phyloP scores from a whole-genome alignment of 768 basidiomycete genomes.

The Suillus discolor region DNA sequence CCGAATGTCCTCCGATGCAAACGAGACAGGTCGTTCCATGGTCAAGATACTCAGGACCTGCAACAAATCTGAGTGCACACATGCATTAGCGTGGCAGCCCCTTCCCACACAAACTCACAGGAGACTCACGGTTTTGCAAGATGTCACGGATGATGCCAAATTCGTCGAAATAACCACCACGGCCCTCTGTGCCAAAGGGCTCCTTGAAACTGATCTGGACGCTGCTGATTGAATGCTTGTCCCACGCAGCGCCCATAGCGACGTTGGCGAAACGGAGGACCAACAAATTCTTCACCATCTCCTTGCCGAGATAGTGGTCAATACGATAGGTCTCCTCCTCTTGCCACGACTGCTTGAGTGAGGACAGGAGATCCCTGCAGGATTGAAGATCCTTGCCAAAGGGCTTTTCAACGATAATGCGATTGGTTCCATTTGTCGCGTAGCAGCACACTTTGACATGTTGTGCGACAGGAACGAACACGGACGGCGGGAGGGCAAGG shows the following conservation, averaged over 20 bases:
- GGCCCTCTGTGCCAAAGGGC: constrained; percentile 98
- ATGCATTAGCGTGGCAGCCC: constrained; percentile 19
- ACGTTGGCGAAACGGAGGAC: constrained; percentile 95
- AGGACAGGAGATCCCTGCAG: constrained; percentile 72
- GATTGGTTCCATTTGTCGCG: constrained; percentile 69
- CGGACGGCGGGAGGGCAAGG: constrained; percentile 95
- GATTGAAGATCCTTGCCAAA: constrained; percentile 95
- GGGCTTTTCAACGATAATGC: constrained; percentile 97
- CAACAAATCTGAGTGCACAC: constrained; percentile 67
- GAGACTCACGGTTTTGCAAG: constrained; percentile 90
- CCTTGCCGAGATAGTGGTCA: constrained; percentile 99
- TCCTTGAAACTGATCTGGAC: constrained; percentile 99
- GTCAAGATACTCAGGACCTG: constrained; percentile 94
- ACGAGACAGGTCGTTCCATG: constrained; percentile 98
- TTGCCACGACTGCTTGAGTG: constrained; percentile 85
- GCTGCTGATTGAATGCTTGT: constrained; percentile 94
- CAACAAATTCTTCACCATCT: constrained; percentile 99
- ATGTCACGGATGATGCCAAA: constrained; percentile 99
- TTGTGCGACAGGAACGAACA: constrained; percentile 88
- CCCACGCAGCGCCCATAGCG: constrained; percentile 87
- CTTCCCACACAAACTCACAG: constrained; percentile 14
- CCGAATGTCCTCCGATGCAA: constrained; percentile 95
- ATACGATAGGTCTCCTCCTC: constrained; percentile 99
- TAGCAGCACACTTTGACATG: constrained; percentile 86
- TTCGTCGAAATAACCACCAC: constrained; percentile 99